These are phyloP conservation scores for Thelephora aurantiotincta DNA, from an alignment of 768 basidiomycete species.

Conservation along the genomic window DNA sequence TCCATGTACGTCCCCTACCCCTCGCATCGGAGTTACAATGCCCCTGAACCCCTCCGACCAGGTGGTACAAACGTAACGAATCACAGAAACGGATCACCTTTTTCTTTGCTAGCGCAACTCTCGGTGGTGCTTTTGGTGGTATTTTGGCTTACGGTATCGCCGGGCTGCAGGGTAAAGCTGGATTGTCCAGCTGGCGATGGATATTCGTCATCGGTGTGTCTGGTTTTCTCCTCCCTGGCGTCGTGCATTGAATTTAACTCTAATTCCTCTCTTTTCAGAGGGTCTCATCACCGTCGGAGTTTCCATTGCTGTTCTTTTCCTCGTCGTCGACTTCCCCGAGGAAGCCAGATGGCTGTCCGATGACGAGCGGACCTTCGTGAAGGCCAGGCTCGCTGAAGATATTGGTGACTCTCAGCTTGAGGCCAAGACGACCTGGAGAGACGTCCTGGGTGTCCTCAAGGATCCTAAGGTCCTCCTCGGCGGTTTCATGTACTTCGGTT, in stretches of 20 bases:
- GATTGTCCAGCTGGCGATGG: constrained; percentile 19
- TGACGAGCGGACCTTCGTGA: not conserved
- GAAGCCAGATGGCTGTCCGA: not conserved
- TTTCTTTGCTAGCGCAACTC: constrained; percentile 25
- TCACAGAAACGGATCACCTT: constrained; percentile 20
- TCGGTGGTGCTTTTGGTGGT: constrained; percentile 24
- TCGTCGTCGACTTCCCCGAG: no score
- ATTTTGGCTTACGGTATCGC: constrained; percentile 19
- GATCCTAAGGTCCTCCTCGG: no score
- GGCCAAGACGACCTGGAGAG: not conserved
- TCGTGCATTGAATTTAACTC: no score
- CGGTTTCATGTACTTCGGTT: constrained; percentile 18
- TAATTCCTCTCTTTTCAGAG: no score
- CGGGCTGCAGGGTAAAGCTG: constrained; percentile 18
- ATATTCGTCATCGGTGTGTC: constrained; percentile 18
- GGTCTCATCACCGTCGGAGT: no score
- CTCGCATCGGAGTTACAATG: no score
- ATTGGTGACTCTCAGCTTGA: not conserved
- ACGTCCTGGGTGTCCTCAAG: not conserved
- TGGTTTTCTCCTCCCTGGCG: no score
- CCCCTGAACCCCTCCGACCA: constrained; percentile 2
- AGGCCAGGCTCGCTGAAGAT: no score
- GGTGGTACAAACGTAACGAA: constrained; percentile 24
- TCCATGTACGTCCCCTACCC: no score
- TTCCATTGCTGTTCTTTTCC: no score